Base-by-base conservation (phyloP, 208 protist species). In the Tritrichomonas foetus region DNA sequence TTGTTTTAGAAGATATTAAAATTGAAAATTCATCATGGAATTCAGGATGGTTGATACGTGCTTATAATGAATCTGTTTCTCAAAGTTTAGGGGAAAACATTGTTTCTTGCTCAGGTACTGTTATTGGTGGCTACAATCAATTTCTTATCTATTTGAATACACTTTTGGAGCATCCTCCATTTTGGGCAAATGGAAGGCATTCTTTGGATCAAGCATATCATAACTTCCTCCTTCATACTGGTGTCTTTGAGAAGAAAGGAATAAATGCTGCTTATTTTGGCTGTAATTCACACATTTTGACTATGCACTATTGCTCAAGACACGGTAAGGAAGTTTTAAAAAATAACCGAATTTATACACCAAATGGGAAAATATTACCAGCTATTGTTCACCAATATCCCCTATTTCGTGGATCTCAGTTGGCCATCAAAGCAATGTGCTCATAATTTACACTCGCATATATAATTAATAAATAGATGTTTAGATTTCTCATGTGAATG, bases 191-290 rank as follows among this genome's bases (percentile, higher is more conserved):
- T 16, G 78, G 78, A 22, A 25, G 78, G 1, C 78, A 89, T 20
- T 89, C 78, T 41, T 30, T 89, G 25, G 78, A 89, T 39, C 78
- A 89, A 89, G 78, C 78, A 20, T 89, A 89, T 61, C 78, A 89
- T 16, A 89, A 89, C 16, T 89, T 30, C 57, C 16, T 89, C 0
- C 30, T 89, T 1, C 78, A 89, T 50, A 89, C 41, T 50, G 20
- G 27, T 22, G 78, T 20, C 25, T 89, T 89, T 39, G 47, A 89
- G 39, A 20, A 47, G 2, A 30, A 5, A 39, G 78, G 78, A 53
- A 57, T 89, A 16, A 27, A 89, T 9, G 9, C 11, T 20, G 41
- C 53, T 57, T 44, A 89, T n/a, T 39, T 89, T 5, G 78, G 78
- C 8, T 89, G 78, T 30, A 89, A 89, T 39, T 89, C 78, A 22